phyloP scores from a whole-genome alignment of 371 early-diverging fungal genomes.

The Catenaria anguillulae region DNA sequence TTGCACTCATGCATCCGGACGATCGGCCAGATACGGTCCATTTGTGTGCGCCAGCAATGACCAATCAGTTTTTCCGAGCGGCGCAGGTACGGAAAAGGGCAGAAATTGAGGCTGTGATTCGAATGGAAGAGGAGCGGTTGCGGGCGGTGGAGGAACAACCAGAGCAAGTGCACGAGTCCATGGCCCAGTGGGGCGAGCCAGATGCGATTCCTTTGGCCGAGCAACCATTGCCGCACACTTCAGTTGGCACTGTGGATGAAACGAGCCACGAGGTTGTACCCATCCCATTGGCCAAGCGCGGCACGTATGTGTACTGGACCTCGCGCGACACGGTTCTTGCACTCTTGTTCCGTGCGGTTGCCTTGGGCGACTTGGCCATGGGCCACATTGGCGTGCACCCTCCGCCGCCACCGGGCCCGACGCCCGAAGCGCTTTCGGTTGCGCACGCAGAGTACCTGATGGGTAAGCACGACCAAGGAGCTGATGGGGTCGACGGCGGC shows the following conservation, averaged over 20 bases:
- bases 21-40: background rate
- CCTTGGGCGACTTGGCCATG: background rate
- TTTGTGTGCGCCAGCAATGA: slow-evolving; percentile 4
- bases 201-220: background rate
- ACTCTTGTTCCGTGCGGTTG: background rate
- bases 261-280: background rate
- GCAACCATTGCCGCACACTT: no score
- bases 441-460: background rate
- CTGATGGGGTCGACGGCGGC: no score
- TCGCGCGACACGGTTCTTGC: background rate
- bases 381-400: background rate
- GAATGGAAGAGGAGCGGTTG: background rate
- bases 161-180: background rate
- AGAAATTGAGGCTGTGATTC: no score
- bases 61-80: background rate
- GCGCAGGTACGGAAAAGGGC: no score
- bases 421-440: background rate
- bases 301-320: slow-evolving; percentile 1
- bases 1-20: background rate
- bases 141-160: background rate
- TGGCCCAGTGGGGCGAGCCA: background rate
- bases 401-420: background rate
- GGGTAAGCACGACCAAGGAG: background rate
- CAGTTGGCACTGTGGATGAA: no score
- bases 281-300: background rate